Evolutionary conservation across 495 filamentous ascomycete species (phyloP).

Genomic region (Acidomyces sp.): DNA sequence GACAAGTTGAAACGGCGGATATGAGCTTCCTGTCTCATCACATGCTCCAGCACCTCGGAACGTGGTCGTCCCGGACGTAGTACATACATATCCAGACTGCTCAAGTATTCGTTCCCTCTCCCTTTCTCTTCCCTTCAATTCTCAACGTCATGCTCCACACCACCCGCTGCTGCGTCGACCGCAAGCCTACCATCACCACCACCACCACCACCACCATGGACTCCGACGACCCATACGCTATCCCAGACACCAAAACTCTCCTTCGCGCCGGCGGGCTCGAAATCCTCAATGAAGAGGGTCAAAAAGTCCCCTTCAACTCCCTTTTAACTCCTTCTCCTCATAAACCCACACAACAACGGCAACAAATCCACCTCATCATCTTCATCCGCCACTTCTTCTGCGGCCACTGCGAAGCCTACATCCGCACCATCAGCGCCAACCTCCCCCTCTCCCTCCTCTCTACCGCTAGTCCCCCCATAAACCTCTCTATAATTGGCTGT

Average conservation of each 20-base stretch:
- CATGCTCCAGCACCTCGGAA: no score
- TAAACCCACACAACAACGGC: background rate
- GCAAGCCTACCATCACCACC: no score
- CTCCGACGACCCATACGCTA: background rate
- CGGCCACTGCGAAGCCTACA: constrained; percentile 22
- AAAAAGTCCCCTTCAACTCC: constrained; percentile 8
- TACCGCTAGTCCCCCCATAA: constrained; percentile 2
- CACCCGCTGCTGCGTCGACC: no score
- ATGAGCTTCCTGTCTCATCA: no score
- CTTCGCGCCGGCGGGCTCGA: constrained; percentile 1
- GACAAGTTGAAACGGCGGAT: background rate
- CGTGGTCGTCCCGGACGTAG: no score
- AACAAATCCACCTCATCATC: constrained; percentile 11
- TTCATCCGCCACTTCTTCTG: constrained; percentile 23
- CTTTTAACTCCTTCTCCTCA: no score
- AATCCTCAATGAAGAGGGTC: constrained; percentile 8
- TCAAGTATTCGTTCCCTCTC: no score
- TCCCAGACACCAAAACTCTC: constrained; percentile 3
- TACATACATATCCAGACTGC: no score
- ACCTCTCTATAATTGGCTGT: constrained; percentile 22
- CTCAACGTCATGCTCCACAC: no score
- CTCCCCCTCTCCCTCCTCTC: constrained; percentile 3
- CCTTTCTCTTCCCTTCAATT: no score
- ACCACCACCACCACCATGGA: background rate
- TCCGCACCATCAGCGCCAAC: constrained; percentile 9